Conservation (phyloP, 2,329 filamentous ascomycete genomes). For the Cladophialophora immunda region DNA sequence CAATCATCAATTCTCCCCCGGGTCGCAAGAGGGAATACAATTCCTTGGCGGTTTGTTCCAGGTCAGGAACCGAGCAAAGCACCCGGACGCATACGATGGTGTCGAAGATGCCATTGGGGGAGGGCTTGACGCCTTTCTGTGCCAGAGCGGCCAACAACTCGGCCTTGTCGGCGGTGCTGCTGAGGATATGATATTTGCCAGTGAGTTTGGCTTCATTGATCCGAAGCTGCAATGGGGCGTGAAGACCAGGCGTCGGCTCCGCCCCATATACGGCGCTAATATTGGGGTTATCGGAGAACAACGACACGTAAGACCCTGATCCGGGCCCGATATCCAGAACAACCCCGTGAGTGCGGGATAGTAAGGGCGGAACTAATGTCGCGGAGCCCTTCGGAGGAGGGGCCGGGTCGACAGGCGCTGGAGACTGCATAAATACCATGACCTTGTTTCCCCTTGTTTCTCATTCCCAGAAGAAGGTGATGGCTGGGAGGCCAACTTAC, state of each 20-base stretch:
- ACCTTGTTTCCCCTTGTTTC: neutral
- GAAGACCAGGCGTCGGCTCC: conserved; percentile 61
- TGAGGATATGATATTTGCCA: conserved; percentile 60
- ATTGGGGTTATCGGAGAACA: conserved; percentile 52
- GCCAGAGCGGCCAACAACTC: conserved; percentile 56
- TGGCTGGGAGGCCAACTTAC: conserved; percentile 38
- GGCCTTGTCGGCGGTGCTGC: conserved; percentile 57
- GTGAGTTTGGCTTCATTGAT: conserved; percentile 44
- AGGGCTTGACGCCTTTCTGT: conserved; percentile 50
- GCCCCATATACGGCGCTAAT: conserved; percentile 62
- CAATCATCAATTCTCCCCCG: conserved; percentile 63
- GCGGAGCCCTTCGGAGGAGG: conserved; percentile 44
- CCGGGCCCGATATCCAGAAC: conserved; percentile 63
- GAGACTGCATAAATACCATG: neutral
- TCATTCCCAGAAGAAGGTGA: neutral
- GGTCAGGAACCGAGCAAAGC: conserved; percentile 62
- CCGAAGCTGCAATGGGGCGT: conserved; percentile 50
- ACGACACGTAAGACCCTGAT: conserved; percentile 59
- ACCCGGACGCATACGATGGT: conserved; percentile 64
- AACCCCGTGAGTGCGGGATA: conserved; percentile 51
- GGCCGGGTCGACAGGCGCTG: conserved; percentile 36
- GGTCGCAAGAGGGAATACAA: conserved; percentile 63
- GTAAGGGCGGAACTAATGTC: conserved; percentile 52
- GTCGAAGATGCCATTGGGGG: conserved; percentile 58
- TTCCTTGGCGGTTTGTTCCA: conserved; percentile 54